Base-by-base conservation (phyloP, 176 grass and related monocot species). In the Oryza brachyantha region DNA sequence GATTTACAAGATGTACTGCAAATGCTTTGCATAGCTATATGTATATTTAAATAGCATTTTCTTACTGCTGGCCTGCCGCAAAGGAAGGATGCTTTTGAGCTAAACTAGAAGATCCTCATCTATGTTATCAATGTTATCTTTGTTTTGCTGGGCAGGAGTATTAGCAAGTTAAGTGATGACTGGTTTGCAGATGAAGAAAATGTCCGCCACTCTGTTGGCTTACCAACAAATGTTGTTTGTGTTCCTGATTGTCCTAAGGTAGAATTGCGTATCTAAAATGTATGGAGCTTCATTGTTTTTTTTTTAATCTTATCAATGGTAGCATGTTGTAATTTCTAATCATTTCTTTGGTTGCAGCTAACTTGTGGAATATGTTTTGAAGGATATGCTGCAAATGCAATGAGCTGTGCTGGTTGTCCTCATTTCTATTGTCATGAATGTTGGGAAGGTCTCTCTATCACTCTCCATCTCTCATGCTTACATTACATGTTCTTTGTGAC, bases 361-460 rank as follows among this genome's bases (percentile, higher is more conserved):
- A 94, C 83, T 73, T 97, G 89, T 78, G 89, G 91, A 88, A 94
- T 97, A 90, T 97, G 94, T 84, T 97, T 94, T 80, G 94, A 97
- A 73, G 68, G 52, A 16, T 85, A 75, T 60, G 84, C 87, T 79
- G 83, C 81, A 17, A 48, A 76, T 73, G 54, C 63, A 29, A 90
- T 90, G 84, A 79, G 65, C 79, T 84, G 88, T 79, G 87, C 83
- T 73, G 82, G 71, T 68, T 97, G 94, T 85, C 69, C 82, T 61
- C 94, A 97, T 81, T 91, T 80, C 32, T 97, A 93, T 88, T 97
- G 94, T 58, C 55, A 81, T 68, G 78, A 84, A 59, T 97, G 94
- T 75, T 97, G 94, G 94, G 61, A 85, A 94, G 94, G 94, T 97
- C 29, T 79, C 14, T 60, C 50, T 54, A n/a, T n/a, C n/a, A n/a